These are phyloP conservation scores for Penicillium sp. DNA, from an alignment of 2,329 filamentous ascomycete genomes.

Conservation along the genomic window DNA sequence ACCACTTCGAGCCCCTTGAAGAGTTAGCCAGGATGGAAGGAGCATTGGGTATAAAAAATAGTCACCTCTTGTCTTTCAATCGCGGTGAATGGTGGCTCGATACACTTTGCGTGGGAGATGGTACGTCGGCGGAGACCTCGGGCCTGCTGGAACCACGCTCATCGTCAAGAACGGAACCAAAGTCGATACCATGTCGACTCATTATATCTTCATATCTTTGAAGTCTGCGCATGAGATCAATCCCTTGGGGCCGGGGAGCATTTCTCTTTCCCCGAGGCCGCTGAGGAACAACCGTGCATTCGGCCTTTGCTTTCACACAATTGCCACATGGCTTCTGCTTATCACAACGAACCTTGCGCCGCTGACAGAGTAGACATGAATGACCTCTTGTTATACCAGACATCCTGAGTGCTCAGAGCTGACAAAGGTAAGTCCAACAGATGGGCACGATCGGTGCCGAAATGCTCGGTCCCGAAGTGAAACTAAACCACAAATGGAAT, in stretches of 20 bases:
- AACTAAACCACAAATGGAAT: not conserved
- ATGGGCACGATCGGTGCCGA: not conserved
- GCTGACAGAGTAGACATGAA: conserved; percentile 53
- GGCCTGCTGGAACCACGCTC: not conserved
- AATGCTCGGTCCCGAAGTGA: not conserved
- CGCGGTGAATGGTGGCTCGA: not conserved
- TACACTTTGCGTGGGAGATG: not conserved
- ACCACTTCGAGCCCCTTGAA: conserved; percentile 14
- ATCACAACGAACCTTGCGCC: conserved; percentile 72
- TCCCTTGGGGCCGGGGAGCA: conserved; percentile 60
- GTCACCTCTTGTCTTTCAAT: not conserved
- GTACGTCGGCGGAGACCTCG: not conserved
- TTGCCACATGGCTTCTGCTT: conserved; percentile 70
- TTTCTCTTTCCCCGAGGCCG: conserved; percentile 55
- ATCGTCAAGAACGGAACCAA: conserved; percentile 58
- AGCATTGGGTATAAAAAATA: too few species aligned
- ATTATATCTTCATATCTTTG: conserved; percentile 67
- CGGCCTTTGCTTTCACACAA: conserved; percentile 63
- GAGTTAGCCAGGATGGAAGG: not conserved
- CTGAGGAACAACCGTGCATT: conserved; percentile 50
- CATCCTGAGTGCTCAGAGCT: not conserved
- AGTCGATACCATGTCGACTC: conserved; percentile 63
- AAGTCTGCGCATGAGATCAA: conserved; percentile 66
- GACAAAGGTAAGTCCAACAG: not conserved
- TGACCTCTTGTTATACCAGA: conserved; percentile 12